phyloP scores from a whole-genome alignment of 192 early-diverging fungal genomes.

The Diversispora epigaea region DNA sequence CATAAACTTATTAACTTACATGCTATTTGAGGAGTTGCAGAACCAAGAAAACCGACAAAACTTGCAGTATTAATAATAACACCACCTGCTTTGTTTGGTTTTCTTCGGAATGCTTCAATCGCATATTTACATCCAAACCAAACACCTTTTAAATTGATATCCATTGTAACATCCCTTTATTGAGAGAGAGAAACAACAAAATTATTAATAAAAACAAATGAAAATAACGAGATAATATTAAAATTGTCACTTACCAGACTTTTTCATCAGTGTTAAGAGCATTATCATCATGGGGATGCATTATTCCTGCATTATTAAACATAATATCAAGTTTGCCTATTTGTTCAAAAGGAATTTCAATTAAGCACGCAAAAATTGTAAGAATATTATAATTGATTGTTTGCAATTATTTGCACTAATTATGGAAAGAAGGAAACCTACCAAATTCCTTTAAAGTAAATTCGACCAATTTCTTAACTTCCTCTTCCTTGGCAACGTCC shows the following conservation, averaged over 20 bases:
- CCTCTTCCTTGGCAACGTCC: slow-evolving; percentile 73
- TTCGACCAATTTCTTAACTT: slow-evolving; percentile 67
- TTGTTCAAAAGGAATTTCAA: slow-evolving; percentile 76
- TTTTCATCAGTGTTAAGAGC: slow-evolving; percentile 71
- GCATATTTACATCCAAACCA: slow-evolving; percentile 86
- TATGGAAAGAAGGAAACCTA: slow-evolving; percentile 35
- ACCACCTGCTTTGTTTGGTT: slow-evolving; percentile 53
- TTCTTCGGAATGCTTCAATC: slow-evolving; percentile 65
- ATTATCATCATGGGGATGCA: slow-evolving; percentile 78
- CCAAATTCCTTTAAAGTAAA: slow-evolving; percentile 66
- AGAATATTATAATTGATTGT: background rate
- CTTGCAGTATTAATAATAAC: slow-evolving; percentile 84
- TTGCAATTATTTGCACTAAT: background rate
- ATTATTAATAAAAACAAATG: background rate
- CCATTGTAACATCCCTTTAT: slow-evolving; percentile 64
- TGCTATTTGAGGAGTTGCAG: slow-evolving; percentile 81
- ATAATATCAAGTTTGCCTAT: slow-evolving; percentile 75
- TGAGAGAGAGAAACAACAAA: slow-evolving; percentile 4
- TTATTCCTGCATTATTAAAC: slow-evolving; percentile 90
- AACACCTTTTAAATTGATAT: slow-evolving; percentile 87
- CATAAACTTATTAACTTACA: slow-evolving; percentile 49
- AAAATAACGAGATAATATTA: background rate
- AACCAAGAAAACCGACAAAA: slow-evolving; percentile 75
- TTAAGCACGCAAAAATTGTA: slow-evolving; percentile 51
- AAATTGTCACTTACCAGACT: slow-evolving; percentile 66